phyloP scores from a whole-genome alignment of 768 basidiomycete species.

The Trametopsis cervina region DNA sequence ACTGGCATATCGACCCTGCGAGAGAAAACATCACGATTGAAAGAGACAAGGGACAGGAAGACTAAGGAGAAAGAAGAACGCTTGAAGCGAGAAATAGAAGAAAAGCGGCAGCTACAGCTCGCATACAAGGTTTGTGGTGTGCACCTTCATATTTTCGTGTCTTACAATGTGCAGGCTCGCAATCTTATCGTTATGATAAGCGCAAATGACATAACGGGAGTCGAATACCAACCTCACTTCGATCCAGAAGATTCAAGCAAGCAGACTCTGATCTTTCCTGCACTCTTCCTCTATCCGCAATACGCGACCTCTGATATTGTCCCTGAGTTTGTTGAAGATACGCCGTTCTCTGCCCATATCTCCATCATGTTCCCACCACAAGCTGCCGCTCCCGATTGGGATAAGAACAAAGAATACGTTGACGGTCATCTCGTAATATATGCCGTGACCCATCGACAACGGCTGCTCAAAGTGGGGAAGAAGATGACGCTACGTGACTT shows the following conservation, averaged over 20 bases:
- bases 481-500: constrained; percentile 84
- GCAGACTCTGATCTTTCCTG: constrained; percentile 68
- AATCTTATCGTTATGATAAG: constrained; percentile 56
- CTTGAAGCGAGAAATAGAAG: constrained; percentile 42
- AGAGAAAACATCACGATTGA: constrained; percentile 38
- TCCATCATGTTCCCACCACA: constrained; percentile 77
- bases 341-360: constrained; percentile 74
- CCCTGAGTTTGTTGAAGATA: constrained; percentile 76
- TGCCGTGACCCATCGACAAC: constrained; percentile 67
- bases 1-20: constrained; percentile 43
- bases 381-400: constrained; percentile 67
- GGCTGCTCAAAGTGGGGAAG: constrained; percentile 86
- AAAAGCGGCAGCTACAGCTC: constrained; percentile 41
- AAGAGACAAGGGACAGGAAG: constrained; percentile 43
- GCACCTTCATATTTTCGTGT: neutral
- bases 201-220: constrained; percentile 40
- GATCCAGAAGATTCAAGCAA: constrained; percentile 56
- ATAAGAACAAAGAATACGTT: constrained; percentile 59
- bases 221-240: constrained; percentile 58
- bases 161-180: constrained; percentile 47
- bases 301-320: constrained; percentile 86
- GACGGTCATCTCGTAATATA: constrained; percentile 68
- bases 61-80: constrained; percentile 44
- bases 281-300: constrained; percentile 92
- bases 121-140: constrained; percentile 56